Base-by-base conservation (phyloP, 2,329 filamentous ascomycete species). In the Fusarium continuum region DNA sequence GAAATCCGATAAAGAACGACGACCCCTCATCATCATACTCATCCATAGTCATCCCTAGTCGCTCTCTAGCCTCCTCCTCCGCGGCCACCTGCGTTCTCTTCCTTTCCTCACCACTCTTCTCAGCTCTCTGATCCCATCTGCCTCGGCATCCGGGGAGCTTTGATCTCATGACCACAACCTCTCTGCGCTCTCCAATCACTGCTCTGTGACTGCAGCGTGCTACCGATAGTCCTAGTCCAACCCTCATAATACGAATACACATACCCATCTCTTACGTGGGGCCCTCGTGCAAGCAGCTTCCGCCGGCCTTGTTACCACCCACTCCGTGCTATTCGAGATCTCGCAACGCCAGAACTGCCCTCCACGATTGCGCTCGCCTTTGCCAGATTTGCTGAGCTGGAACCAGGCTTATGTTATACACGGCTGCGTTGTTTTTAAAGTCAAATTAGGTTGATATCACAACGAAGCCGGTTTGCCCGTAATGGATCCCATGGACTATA, bases 401-500 rank as follows among this genome's bases (percentile, higher is more conserved):
- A 31, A 43, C 29, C 29, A 29, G 38, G 36, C 51, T 43, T 39
- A 20, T 32, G 41, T 34, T 25, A 46, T 58, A 35, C 17, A 43
- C 58, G 32, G 54, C 46, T 58, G 41, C 38, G 25, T 41, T 39
- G n/a, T 20, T 14, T 35, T 22, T 38, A 40, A 26, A 47, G 35
- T 55, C 29, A 29, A 17, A 29, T 34, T 47, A 51, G 38, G 36
- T 23, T 39, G 29, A 29, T 20, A 56, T 41, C 26, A 28, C 47
- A 57, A 41, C 47, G 32, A 45, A 58, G 19, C 47, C 35, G 28
- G 31, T 36, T 62, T 31, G 46, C 40, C 29, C 46, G 38, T 32
- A 32, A 73, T 73, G 72, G 71, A 73, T 62, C 69, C 64, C 14
- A 69, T 70, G 62, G 68, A 73, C 28, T 70, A 68, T 49, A 51